Evolutionary conservation across 805 yeast species (phyloP).

Genomic region (Kodamaea nitidulidarum): DNA sequence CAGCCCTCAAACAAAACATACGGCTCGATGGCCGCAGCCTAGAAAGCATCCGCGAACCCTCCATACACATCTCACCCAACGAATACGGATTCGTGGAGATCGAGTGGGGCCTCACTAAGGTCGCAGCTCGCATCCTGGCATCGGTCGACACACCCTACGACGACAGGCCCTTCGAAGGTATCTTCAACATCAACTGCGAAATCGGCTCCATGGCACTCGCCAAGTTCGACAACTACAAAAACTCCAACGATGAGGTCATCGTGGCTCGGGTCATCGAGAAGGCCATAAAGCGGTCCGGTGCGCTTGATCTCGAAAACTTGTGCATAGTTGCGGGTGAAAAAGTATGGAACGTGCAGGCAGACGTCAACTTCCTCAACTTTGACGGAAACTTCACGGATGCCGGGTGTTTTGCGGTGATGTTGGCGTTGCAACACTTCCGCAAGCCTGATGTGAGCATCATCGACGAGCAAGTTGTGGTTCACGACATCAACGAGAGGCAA

Average conservation of each 20-base stretch:
- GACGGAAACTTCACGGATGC: slow-evolving; percentile 94
- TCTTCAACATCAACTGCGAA: slow-evolving; percentile 80
- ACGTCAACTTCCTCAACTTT: slow-evolving; percentile 79
- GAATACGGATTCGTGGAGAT: slow-evolving; percentile 83
- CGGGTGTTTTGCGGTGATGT: slow-evolving; percentile 84
- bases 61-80: slow-evolving; percentile 56
- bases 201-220: slow-evolving; percentile 88
- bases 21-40: slow-evolving; percentile 69
- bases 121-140: slow-evolving; percentile 70
- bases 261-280: slow-evolving; percentile 84
- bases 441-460: slow-evolving; percentile 76
- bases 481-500: slow-evolving; percentile 70
- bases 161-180: slow-evolving; percentile 91
- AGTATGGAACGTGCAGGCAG: slow-evolving; percentile 90
- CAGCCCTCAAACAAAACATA: slow-evolving; percentile 56
- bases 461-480: slow-evolving; percentile 59
- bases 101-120: slow-evolving; percentile 65
- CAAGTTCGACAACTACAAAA: slow-evolving; percentile 68
- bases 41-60: slow-evolving; percentile 60
- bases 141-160: slow-evolving; percentile 77
- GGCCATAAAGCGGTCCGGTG: slow-evolving; percentile 85
- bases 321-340: slow-evolving; percentile 89
- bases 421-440: slow-evolving; percentile 76
- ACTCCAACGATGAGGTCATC: slow-evolving; percentile 75
- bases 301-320: slow-evolving; percentile 83